Percentiles rank a stretch among this genome's conserved stretches.
Evolutionary conservation across 345 rosid species (phyloP).

Genomic region (Pelargonium nanum): DNA sequence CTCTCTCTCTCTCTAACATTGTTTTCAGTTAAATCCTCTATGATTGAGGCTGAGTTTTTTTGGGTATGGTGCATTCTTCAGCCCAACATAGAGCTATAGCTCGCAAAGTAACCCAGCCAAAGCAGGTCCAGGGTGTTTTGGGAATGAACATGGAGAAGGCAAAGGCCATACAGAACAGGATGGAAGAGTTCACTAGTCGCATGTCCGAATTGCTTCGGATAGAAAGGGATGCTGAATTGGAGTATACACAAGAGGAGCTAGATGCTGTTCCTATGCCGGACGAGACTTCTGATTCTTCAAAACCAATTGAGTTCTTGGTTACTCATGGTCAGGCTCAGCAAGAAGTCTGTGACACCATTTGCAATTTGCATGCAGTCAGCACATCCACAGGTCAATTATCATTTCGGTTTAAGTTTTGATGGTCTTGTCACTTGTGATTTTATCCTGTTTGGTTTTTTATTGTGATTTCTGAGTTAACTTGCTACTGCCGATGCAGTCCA

Average conservation of each 20-base stretch:
- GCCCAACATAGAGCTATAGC: slow-evolving; percentile 85
- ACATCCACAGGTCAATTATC: slow-evolving; percentile 56
- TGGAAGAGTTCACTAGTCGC: slow-evolving; percentile 48
- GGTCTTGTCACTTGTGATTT: not conserved
- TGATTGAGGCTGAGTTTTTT: not conserved
- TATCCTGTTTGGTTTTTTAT: not conserved
- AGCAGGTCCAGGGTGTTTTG: slow-evolving; percentile 61
- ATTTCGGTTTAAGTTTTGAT: not conserved
- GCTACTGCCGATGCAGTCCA: not conserved
- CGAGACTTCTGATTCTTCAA: slow-evolving; percentile 49
- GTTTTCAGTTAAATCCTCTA: not conserved
- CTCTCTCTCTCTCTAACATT: not conserved
- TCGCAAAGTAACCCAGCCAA: slow-evolving; percentile 51
- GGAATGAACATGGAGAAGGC: slow-evolving; percentile 76
- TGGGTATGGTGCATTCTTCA: slow-evolving; percentile 29
- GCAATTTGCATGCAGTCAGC: slow-evolving; percentile 80
- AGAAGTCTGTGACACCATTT: slow-evolving; percentile 93
- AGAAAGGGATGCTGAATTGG: slow-evolving; percentile 89
- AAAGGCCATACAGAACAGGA: slow-evolving; percentile 61
- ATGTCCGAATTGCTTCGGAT: slow-evolving; percentile 84
- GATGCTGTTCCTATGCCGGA: slow-evolving; percentile 81
- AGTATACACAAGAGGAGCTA: slow-evolving; percentile 88
- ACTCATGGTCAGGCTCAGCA: slow-evolving; percentile 88
- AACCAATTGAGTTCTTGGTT: slow-evolving; percentile 89
- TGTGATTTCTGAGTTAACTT: not conserved